Base-by-base conservation (phyloP, 176 grass and related monocot species). In the Musa schizocarpa region DNA sequence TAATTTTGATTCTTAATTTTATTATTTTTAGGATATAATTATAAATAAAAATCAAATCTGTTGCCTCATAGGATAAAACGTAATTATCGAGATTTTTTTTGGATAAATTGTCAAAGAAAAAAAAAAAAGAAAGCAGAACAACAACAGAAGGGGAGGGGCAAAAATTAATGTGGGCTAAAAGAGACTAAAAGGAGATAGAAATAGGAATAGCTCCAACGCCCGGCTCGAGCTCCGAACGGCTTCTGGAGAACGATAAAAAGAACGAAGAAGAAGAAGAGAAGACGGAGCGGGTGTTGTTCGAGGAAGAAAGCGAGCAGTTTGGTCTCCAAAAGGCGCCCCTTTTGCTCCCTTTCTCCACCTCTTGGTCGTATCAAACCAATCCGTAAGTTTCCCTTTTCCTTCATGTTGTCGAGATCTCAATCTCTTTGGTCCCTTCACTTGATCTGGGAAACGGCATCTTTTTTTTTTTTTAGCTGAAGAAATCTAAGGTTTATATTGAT, bases 241-340 rank as follows among this genome's bases (percentile, higher is more conserved):
- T 70, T 70, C 68, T 25, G 68, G 68, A 34, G 68, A 70, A 50
- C 68, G 68, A 51, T 50, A 70, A 50, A 70, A 70, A 20, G 16
- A 17, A 51, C 22, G n/a, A 19, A 3, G 2, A 5, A 25, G 19
- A 1, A n/a, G 48, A 21, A 51, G 68, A n/a, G 43, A 70, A 13
- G 68, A 51, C 68, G 48, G 8, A 50, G 43, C 3, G 17, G 9
- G 19, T 34, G 29, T 34, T 34, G 29, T 34, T 34, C 29, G 29
- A 34, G 29, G 29, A 34, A 34, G 29, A 34, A 34, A 34, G 29
- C 29, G 29, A 34, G 29, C 8, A 3, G 27, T 19, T 2, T 13
- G 50, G 68, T 8, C 11, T 3, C 8, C 43, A 21, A 11, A 50
- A 70, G 14, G 68, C 16, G 63, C 22, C 9, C n/a, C 9, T 12